Conservation (phyloP, 495 filamentous ascomycete genomes). For the Penicillium egyptiacum region DNA sequence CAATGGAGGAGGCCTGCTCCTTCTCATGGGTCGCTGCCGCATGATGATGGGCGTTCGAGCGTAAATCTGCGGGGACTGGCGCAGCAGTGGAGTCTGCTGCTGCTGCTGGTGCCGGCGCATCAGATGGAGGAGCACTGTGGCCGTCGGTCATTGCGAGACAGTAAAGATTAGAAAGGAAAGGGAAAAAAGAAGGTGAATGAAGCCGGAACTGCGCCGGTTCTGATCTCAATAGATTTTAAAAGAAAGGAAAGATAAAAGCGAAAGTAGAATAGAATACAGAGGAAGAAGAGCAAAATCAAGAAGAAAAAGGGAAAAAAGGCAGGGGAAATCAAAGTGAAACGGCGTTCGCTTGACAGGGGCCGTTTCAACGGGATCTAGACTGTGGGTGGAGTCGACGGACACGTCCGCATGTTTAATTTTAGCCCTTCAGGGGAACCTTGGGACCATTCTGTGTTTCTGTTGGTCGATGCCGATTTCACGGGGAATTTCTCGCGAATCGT, state of each 20-base stretch:
- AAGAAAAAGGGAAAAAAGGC: constrained; percentile 6
- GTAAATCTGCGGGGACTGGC: constrained; percentile 31
- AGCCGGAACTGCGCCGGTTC: constrained; percentile 1
- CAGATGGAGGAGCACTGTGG: constrained; percentile 18
- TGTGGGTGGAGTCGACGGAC: constrained; percentile 9
- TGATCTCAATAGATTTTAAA: constrained; percentile 4
- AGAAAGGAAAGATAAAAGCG: constrained; percentile 5
- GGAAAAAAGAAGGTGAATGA: constrained; percentile 8
- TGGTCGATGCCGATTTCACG: not conserved
- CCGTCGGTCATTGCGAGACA: constrained; percentile 22
- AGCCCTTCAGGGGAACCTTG: constrained; percentile 7
- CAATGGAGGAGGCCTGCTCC: constrained; percentile 32
- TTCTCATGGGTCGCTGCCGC: constrained; percentile 14
- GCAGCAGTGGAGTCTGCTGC: constrained; percentile 21
- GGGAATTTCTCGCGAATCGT: not conserved
- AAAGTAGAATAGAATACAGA: constrained; percentile 2
- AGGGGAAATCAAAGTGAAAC: constrained; percentile 15
- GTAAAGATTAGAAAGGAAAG: constrained; percentile 5
- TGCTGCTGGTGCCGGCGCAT: constrained; percentile 18
- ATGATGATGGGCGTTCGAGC: constrained; percentile 23
- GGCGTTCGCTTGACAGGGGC: constrained; percentile 3
- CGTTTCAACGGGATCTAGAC: constrained; percentile 13
- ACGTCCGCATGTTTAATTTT: constrained; percentile 17
- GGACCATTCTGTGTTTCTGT: not conserved
- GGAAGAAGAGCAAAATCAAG: not conserved